These are phyloP conservation scores for Strobilomyces dryophilus DNA, from an alignment of 768 basidiomycete genomes.

Conservation along the genomic window DNA sequence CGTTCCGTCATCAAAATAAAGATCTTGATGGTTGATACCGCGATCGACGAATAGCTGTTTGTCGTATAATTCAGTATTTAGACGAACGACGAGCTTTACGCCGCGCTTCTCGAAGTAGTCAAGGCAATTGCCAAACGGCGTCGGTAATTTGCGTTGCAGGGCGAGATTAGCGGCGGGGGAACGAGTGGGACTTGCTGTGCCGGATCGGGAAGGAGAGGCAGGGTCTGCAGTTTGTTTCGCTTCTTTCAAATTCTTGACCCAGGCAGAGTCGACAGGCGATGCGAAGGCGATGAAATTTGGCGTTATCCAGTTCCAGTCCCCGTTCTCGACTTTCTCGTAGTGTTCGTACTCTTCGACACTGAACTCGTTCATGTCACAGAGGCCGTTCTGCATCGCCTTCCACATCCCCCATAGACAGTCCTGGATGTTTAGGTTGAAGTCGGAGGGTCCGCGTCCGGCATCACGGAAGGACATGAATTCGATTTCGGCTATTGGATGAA, in stretches of 20 bases:
- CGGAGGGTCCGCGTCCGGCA: constrained; percentile 87
- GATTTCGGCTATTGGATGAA: constrained; percentile 86
- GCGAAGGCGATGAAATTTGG: constrained; percentile 93
- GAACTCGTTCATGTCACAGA: constrained; percentile 94
- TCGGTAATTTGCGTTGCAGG: constrained; percentile 71
- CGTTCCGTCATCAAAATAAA: constrained; percentile 98
- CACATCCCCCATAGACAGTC: constrained; percentile 87
- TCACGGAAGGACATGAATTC: constrained; percentile 97
- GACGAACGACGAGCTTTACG: constrained; percentile 86
- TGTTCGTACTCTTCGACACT: constrained; percentile 89
- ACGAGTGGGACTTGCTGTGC: constrained; percentile 21
- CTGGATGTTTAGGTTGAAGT: constrained; percentile 91
- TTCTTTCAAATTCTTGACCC: constrained; percentile 75
- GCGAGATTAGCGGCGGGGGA: constrained; percentile 44
- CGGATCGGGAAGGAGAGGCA: constrained; percentile 26
- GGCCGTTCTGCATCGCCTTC: constrained; percentile 86
- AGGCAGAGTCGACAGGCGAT: constrained; percentile 78
- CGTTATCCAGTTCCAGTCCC: constrained; percentile 95
- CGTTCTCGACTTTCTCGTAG: constrained; percentile 94
- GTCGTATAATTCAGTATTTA: constrained; percentile 93
- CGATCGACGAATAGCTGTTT: constrained; percentile 72
- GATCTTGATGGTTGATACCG: constrained; percentile 84
- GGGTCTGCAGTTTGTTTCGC: constrained; percentile 38
- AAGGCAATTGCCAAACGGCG: constrained; percentile 84
- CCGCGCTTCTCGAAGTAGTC: constrained; percentile 87